phyloP scores from a whole-genome alignment of 1,139 yeast species.

The Geotrichum macrosporum region DNA sequence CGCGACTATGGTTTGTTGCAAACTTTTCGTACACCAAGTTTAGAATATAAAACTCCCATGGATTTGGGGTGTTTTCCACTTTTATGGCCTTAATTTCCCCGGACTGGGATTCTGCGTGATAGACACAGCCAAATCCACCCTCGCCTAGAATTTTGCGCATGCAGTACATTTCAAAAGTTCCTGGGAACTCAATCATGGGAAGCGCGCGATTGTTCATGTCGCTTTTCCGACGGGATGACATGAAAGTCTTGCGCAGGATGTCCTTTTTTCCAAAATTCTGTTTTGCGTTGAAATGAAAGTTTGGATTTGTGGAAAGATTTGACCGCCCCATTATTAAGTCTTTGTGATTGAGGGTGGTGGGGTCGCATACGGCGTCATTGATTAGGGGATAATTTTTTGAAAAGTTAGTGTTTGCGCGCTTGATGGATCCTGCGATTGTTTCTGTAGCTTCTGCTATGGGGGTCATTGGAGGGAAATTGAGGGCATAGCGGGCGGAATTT shows the following conservation, averaged over 20 bases:
- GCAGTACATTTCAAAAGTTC: slow-evolving; percentile 39
- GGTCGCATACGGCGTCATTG: slow-evolving; percentile 15
- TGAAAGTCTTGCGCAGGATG: slow-evolving; percentile 31
- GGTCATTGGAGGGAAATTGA: slow-evolving; percentile 29
- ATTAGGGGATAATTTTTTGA: slow-evolving; percentile 14
- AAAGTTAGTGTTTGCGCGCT: slow-evolving; percentile 13
- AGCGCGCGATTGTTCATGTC: slow-evolving; percentile 12
- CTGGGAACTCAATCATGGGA: slow-evolving; percentile 25
- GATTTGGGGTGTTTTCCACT: slow-evolving; percentile 62
- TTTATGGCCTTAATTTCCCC: slow-evolving; percentile 51
- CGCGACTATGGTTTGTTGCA: slow-evolving; percentile 25
- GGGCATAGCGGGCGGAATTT: slow-evolving; percentile 8
- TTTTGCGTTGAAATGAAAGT: slow-evolving; percentile 15
- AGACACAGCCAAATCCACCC: slow-evolving; percentile 80
- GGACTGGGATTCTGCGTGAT: slow-evolving; percentile 60
- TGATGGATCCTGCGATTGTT: slow-evolving; percentile 23
- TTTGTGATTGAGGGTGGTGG: slow-evolving; percentile 21
- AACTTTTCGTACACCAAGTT: slow-evolving; percentile 49
- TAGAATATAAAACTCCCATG: slow-evolving; percentile 81
- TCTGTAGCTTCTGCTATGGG: slow-evolving; percentile 38
- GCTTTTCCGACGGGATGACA: slow-evolving; percentile 28
- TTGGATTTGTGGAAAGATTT: neutral
- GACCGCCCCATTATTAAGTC: slow-evolving; percentile 18
- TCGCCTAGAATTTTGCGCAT: slow-evolving; percentile 63
- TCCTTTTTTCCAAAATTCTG: slow-evolving; percentile 33